Evolutionary conservation across 495 filamentous ascomycete genomes (phyloP), one percentile per base, ranked within the genome.

Genomic region (Penicillium desertorum): DNA sequence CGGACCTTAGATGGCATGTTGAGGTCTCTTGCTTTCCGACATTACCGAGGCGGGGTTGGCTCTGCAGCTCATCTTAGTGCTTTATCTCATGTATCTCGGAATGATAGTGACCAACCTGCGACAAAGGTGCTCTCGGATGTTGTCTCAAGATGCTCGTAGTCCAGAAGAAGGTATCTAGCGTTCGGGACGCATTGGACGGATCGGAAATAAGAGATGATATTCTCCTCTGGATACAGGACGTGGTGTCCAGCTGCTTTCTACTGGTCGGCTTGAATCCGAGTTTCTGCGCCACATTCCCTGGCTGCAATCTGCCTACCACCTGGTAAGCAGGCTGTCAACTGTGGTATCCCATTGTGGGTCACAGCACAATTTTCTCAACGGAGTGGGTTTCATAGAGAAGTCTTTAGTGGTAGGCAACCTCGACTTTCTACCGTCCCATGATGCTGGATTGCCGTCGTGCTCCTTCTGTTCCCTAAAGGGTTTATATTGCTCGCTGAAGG

Each of bases 101-200:
- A 64, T 64, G 57, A 62, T 34, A 54, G 12, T 0, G n/a, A 57
- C 41, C 62, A 67, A 58, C 53, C 56, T 56, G 44, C 25, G 48
- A 62, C 45, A 25, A 51, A 59, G 48, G 45, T 4, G 39, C 59
- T 67, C 17, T 54, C 10, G 23, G 45, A 1, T 58, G 32, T 53
- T 29, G 10, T 62, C 57, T 48, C 2, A 63, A 59, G 27, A 64
- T 62, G 56, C 61, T 67, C 8, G 16, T 0, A 52, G 52, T 19
- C 50, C 53, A 62, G 56, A 55, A 12, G 5, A 62, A 46, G 29
- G 58, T 57, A 3, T 66, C 10, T 42, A 53, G 70, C 17, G 46
- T 71, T 23, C 29, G 70, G 16, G 70, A 73, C 45, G 68, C 66
- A 49, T 58, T 73, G 5, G 70, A 73, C 51, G 68, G n/a, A n/a